phyloP scores from a whole-genome alignment of 1,139 yeast species.

The Nematodospora anomalae region DNA sequence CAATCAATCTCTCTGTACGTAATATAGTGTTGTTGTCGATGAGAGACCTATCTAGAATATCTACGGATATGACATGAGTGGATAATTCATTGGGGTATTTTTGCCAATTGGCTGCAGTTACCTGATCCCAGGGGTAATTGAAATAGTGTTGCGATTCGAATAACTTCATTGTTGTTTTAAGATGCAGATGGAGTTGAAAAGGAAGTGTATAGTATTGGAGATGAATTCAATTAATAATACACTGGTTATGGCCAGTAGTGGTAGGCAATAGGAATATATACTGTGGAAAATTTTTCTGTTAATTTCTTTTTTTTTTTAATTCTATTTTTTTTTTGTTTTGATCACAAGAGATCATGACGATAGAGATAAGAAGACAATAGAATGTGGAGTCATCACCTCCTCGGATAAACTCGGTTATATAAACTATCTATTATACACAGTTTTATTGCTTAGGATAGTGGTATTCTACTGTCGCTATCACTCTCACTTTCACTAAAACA shows the following conservation, averaged over 20 bases:
- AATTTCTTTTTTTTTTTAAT: background rate
- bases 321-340: slow-evolving; percentile 2
- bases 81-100: slow-evolving; percentile 93
- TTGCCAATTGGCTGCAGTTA: slow-evolving; percentile 95
- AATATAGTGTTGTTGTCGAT: slow-evolving; percentile 56
- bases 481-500: slow-evolving; percentile 2
- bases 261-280: background rate
- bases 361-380: too few relatives aligned
- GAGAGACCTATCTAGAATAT: slow-evolving; percentile 72
- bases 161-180: slow-evolving; percentile 71
- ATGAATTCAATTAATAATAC: background rate
- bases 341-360: background rate
- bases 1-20: slow-evolving; percentile 83
- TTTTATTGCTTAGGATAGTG: too few relatives aligned
- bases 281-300: background rate
- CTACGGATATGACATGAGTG: slow-evolving; percentile 94
- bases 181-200: background rate
- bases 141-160: slow-evolving; percentile 70
- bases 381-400: too few relatives aligned
- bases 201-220: background rate
- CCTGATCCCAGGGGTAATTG: slow-evolving; percentile 89
- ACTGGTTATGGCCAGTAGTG: background rate
- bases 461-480: slow-evolving; percentile 2
- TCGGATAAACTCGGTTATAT: background rate
- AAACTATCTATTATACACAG: background rate